Evolutionary conservation across 2,329 filamentous ascomycete species (phyloP).

Genomic region (Xylariaceae sp.): DNA sequence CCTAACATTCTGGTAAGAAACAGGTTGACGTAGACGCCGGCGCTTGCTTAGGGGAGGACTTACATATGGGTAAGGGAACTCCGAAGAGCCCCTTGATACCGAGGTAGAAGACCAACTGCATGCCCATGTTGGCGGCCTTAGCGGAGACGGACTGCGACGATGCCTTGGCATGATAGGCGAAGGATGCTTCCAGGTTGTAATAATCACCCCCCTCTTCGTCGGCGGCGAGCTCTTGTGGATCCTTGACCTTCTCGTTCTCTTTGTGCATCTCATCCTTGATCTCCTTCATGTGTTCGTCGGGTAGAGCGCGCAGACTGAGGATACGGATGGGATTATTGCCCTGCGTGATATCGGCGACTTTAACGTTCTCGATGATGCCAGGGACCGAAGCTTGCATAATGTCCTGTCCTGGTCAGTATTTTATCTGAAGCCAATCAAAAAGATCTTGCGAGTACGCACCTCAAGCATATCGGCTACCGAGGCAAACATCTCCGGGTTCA

Average conservation of each 20-base stretch:
- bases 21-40: too few relatives aligned
- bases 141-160: conserved; percentile 64
- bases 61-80: conserved; percentile 75
- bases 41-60: too few relatives aligned
- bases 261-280: conserved; percentile 76
- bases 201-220: conserved; percentile 87
- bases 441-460: conserved; percentile 16
- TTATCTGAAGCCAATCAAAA: background rate
- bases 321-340: conserved; percentile 87
- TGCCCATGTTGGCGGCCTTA: conserved; percentile 92
- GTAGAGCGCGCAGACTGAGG: conserved; percentile 77
- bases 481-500: conserved; percentile 95
- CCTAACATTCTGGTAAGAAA: conserved; percentile 27
- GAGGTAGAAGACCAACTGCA: conserved; percentile 91
- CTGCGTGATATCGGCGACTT: conserved; percentile 91
- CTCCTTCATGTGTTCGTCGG: conserved; percentile 73
- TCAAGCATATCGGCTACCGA: conserved; percentile 86
- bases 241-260: conserved; percentile 73
- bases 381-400: conserved; percentile 96
- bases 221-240: conserved; percentile 79
- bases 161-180: conserved; percentile 86
- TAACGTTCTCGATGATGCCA: conserved; percentile 85
- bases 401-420: conserved; percentile 44
- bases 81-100: conserved; percentile 86
- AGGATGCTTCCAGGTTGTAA: conserved; percentile 86